These are phyloP conservation scores for Cerioporus squamosus DNA, from an alignment of 1,284 basidiomycete genomes.

Conservation along the genomic window DNA sequence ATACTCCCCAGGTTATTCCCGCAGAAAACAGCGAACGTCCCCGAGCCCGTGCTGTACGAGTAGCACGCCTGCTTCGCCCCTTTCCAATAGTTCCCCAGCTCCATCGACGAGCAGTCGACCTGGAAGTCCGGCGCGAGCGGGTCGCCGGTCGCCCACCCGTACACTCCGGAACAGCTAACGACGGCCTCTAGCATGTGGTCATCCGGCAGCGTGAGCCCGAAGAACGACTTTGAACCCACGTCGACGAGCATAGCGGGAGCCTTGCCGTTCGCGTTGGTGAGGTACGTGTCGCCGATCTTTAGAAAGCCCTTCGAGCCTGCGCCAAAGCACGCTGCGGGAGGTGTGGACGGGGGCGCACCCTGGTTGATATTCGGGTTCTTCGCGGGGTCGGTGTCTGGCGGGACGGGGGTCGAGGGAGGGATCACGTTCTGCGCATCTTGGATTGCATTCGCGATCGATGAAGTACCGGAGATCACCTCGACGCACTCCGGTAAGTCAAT, in stretches of 20 bases:
- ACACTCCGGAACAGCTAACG: not conserved
- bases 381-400: not conserved
- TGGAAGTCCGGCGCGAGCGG: not conserved
- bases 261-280: not conserved
- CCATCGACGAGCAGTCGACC: conserved; percentile 7
- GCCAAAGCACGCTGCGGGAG: conserved; percentile 10
- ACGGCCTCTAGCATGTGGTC: not conserved
- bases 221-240: conserved; percentile 11
- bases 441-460: not conserved
- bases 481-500: not conserved
- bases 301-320: conserved; percentile 9
- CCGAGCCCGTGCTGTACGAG: not conserved
- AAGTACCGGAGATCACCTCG: not conserved
- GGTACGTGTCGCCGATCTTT: conserved; percentile 5
- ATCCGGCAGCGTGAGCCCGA: conserved; percentile 2
- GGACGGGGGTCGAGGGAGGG: not conserved
- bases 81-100: conserved; percentile 10
- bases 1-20: conserved; percentile 1
- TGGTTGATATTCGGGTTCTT: conserved; percentile 4
- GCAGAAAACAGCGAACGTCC: not conserved
- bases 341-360: not conserved
- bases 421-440: not conserved
- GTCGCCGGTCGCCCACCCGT: not conserved
- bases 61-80: conserved; percentile 10
- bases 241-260: conserved; percentile 5